These are phyloP conservation scores for Lathyrus oleraceus DNA, from an alignment of 306 rosid genomes.

Conservation along the genomic window DNA sequence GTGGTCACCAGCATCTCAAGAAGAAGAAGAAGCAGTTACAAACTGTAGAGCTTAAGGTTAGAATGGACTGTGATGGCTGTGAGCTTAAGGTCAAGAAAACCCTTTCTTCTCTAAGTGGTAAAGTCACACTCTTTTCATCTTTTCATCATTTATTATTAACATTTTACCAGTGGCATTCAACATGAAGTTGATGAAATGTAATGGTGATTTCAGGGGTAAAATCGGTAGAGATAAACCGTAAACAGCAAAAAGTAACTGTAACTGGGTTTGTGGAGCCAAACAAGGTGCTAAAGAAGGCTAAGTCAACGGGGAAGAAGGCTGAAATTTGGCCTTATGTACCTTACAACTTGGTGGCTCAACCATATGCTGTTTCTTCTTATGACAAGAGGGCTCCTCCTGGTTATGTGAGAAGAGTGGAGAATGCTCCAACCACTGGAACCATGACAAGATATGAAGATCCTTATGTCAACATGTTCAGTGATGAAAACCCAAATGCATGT, in stretches of 20 bases:
- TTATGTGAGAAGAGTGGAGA: slow-evolving; percentile 76
- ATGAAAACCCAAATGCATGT: slow-evolving; percentile 98
- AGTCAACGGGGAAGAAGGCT: slow-evolving; percentile 84
- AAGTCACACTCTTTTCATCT: slow-evolving; percentile 23
- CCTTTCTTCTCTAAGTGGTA: slow-evolving; percentile 81
- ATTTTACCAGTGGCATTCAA: slow-evolving; percentile 8
- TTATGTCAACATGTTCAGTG: slow-evolving; percentile 84
- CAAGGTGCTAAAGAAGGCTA: slow-evolving; percentile 93
- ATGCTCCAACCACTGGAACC: slow-evolving; percentile 48
- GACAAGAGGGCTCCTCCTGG: slow-evolving; percentile 99
- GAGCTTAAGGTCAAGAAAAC: slow-evolving; percentile 92
- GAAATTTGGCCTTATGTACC: slow-evolving; percentile 99
- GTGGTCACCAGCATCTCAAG: slow-evolving; percentile 43
- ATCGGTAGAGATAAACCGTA: slow-evolving; percentile 89
- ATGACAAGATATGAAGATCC: slow-evolving; percentile 78
- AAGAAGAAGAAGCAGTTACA: slow-evolving; percentile 82
- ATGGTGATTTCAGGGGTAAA: slow-evolving; percentile 67
- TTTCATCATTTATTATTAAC: neutral
- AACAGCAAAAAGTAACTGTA: slow-evolving; percentile 91
- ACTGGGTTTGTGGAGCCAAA: slow-evolving; percentile 79
- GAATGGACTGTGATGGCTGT: slow-evolving; percentile 99
- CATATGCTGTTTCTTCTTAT: slow-evolving; percentile 73
- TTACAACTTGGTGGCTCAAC: slow-evolving; percentile 81
- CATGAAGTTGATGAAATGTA: slow-evolving; percentile 29
- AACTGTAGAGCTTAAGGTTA: slow-evolving; percentile 84